Evolutionary conservation across 805 yeast genomes (phyloP), one percentile per base, ranked within the genome.

Genomic region (Yamadazyma sp.): DNA sequence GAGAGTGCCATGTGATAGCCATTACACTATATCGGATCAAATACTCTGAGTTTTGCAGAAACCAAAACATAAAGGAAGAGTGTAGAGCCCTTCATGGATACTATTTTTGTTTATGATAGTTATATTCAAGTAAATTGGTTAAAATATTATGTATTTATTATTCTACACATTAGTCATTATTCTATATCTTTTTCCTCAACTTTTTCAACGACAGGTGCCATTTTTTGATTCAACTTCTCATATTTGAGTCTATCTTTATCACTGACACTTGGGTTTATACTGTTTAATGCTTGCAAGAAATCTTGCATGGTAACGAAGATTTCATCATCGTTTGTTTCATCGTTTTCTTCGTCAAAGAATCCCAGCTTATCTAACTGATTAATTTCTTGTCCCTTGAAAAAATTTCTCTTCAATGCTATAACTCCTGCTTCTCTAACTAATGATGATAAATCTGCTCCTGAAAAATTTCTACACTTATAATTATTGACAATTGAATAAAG

Each of bases 391-490:
- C 61, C 61, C 12, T 48, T 49, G 58, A 83, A 84, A 45, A 84
- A 81, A 48, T 74, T 80, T 56, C 80, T 78, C 56, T 87, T 84
- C 56, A 89, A 70, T 1, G 97, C 94, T 33, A 76, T 63, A 5
- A 88, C 93, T 47, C 95, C 88, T n/a, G 98, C 95, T 54, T 93
- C 98, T 50, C 96, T 73, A 1, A 86, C 91, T 38, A 93, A 63
- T 3, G 96, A 87, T 1, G 95, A 87, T 38, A 93, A 70, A 69
- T 93, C 98, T 0, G 98, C 98, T 55, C 98, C 98, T 3, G 95
- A 84, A 55, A 86, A 93, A 62, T 87, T 91, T 42, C 86, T 71
- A 62, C 96, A 84, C 48, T 89, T 74, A 42, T 76, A 82, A 58
- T 87, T 94, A 24, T 73, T 69, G 0, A 95, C 88, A 35, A 91